Conservation (phyloP, 306 rosid species). For the Cucumis sativus region Cucumber_9930_V3 NC_026659.2:21977501-21978000, state of each 20-base stretch:
- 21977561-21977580: too few relatives aligned
- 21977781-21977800: not conserved
- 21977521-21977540: too few relatives aligned
- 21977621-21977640: conserved; percentile 1
- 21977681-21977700: not conserved
- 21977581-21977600: not conserved
- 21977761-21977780: not conserved
- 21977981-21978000: too few relatives aligned
- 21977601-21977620: not conserved
- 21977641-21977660: not conserved
- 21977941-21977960: too few relatives aligned
- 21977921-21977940: too few relatives aligned
- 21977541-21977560: too few relatives aligned
- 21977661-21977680: not conserved
- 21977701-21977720: conserved; percentile 1
- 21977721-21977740: conserved; percentile 26
- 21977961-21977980: too few relatives aligned
- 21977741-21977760: conserved; percentile 9
- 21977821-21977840: not conserved
- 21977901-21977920: too few relatives aligned
- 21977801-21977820: not conserved
- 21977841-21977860: not conserved
- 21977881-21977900: not conserved
- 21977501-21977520: too few relatives aligned
- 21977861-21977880: not conserved